phyloP scores from a whole-genome alignment of 805 yeast genomes.

The Saturnispora bothae region DNA sequence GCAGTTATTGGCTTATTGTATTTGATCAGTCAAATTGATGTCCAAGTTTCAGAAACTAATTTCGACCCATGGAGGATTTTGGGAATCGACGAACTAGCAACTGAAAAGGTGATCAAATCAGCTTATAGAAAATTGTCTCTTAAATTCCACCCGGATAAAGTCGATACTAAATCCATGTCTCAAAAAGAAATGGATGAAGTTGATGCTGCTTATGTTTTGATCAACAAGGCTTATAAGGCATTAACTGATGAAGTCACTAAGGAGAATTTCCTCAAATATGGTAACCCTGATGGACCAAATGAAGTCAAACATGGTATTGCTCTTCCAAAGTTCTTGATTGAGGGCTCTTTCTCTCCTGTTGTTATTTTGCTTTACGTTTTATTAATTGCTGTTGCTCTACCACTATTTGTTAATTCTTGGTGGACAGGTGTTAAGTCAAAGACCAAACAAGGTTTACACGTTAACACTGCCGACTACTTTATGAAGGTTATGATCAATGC shows the following conservation, averaged over 20 bases:
- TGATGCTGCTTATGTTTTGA: conserved; percentile 70
- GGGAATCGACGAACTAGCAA: conserved; percentile 57
- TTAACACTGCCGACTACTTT: conserved; percentile 71
- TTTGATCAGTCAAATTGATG: conserved; percentile 36
- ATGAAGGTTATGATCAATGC: conserved; percentile 64
- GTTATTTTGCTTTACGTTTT: conserved; percentile 53
- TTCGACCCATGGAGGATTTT: conserved; percentile 91
- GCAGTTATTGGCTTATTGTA: conserved; percentile 33
- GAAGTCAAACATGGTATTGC: conserved; percentile 89
- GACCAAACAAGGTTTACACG: conserved; percentile 76
- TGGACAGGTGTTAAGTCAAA: conserved; percentile 75
- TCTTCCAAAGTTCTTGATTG: conserved; percentile 81
- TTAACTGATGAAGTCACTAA: conserved; percentile 81
- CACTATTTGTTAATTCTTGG: conserved; percentile 76
- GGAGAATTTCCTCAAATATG: conserved; percentile 75
- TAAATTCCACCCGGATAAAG: conserved; percentile 89
- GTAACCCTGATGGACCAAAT: conserved; percentile 98
- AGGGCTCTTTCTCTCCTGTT: conserved; percentile 62
- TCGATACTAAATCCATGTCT: conserved; percentile 48
- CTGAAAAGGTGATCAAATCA: conserved; percentile 67
- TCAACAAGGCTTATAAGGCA: conserved; percentile 89
- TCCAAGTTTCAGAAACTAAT: conserved; percentile 30
- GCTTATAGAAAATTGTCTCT: conserved; percentile 80
- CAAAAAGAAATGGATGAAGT: conserved; percentile 44
- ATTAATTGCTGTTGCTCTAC: conserved; percentile 69